Conservation (phyloP, 805 yeast genomes). For the Monosporozyma unispora region DNA sequence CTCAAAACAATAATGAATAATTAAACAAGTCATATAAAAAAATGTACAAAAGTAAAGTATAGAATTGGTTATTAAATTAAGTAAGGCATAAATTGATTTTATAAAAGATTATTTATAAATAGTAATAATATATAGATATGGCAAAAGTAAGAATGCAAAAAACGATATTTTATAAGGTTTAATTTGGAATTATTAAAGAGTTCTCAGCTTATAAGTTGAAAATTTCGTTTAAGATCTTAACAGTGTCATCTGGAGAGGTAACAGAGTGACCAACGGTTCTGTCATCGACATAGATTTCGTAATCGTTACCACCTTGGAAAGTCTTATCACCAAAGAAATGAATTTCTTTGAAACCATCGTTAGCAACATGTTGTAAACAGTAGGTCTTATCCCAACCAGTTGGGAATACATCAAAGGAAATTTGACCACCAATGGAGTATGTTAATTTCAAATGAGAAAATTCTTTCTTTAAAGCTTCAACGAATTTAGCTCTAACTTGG, state of each 20-base stretch:
- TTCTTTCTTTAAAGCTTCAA: constrained; percentile 69
- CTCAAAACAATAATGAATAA: background rate
- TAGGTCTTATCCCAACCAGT: constrained; percentile 99
- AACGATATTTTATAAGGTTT: background rate
- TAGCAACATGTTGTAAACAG: constrained; percentile 84
- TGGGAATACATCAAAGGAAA: constrained; percentile 98
- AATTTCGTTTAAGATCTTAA: constrained; percentile 70
- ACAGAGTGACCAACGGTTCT: constrained; percentile 97
- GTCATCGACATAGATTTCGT: constrained; percentile 83
- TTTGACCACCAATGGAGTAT: constrained; percentile 98
- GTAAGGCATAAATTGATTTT: background rate
- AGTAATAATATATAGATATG: background rate
- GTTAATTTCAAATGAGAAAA: constrained; percentile 82
- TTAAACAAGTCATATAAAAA: background rate
- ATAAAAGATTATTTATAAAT: background rate
- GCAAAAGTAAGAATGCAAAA: background rate
- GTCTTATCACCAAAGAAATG: constrained; percentile 99
- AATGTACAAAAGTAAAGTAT: background rate
- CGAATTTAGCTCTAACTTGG: constrained; percentile 78
- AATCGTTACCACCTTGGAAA: constrained; percentile 96
- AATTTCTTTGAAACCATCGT: constrained; percentile 75
- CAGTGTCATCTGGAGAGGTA: constrained; percentile 80
- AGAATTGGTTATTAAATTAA: background rate
- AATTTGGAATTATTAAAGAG: background rate
- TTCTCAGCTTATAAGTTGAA: constrained; percentile 36